Conservation (phyloP, 2,329 filamentous ascomycete genomes). For the Aspergillus chevalieri region DNA sequence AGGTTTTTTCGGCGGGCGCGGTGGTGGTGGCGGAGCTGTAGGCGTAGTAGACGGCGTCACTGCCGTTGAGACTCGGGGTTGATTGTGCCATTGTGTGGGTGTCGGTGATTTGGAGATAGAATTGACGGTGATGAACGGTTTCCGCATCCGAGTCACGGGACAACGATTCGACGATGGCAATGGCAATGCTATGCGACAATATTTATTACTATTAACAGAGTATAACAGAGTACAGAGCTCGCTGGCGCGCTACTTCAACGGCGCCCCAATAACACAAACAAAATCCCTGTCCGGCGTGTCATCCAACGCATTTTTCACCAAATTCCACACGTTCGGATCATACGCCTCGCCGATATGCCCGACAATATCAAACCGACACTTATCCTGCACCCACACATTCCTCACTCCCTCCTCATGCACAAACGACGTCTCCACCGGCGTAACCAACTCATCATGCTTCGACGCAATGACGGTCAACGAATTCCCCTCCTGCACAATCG, state of each 20-base stretch:
- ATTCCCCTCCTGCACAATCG: constrained; percentile 31
- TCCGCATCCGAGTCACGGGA: no score
- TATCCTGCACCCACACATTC: constrained; percentile 29
- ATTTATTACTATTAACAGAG: background rate
- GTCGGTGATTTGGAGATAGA: background rate
- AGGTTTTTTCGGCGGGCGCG: constrained; percentile 38
- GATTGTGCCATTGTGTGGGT: background rate
- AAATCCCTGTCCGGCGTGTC: constrained; percentile 21
- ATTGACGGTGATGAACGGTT: no score
- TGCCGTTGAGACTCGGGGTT: constrained; percentile 27
- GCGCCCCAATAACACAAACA: constrained; percentile 23
- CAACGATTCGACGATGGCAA: no score
- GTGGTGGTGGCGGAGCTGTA: constrained; percentile 33
- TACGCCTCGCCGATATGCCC: constrained; percentile 35
- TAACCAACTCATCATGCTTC: constrained; percentile 30
- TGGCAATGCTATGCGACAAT: background rate
- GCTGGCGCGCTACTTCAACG: constrained; percentile 16
- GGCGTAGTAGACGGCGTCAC: constrained; percentile 24
- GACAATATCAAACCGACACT: constrained; percentile 27
- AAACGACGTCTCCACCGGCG: constrained; percentile 25
- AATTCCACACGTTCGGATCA: constrained; percentile 34
- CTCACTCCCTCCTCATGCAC: constrained; percentile 26
- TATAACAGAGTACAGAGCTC: background rate
- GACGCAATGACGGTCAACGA: constrained; percentile 30
- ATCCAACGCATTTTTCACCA: constrained; percentile 33